These are phyloP conservation scores for Xylaria sp. DNA, from an alignment of 2,329 filamentous ascomycete genomes.

Conservation along the genomic window DNA sequence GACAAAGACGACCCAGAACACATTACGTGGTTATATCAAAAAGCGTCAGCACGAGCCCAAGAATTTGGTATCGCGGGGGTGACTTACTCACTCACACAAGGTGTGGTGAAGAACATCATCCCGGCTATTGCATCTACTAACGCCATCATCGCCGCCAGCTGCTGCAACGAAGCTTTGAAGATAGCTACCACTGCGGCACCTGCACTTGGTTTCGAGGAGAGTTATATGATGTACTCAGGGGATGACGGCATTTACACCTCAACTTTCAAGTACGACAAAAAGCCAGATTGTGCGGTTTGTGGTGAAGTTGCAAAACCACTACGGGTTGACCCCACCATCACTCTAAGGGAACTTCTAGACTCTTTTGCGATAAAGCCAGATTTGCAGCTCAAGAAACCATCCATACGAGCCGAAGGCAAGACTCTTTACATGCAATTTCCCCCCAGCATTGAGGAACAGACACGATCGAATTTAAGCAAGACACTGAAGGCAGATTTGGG, in stretches of 20 bases:
- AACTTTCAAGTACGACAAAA: constrained; percentile 94
- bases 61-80: constrained; percentile 94
- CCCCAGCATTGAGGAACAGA: constrained; percentile 83
- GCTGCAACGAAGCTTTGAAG: constrained; percentile 97
- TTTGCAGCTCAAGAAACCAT: constrained; percentile 93
- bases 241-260: constrained; percentile 97
- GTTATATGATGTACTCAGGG: constrained; percentile 99
- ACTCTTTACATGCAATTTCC: constrained; percentile 92
- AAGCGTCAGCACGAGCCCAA: constrained; percentile 80
- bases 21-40: constrained; percentile 95
- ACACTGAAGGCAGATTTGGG: constrained; percentile 76
- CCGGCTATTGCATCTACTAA: constrained; percentile 98
- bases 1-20: constrained; percentile 98
- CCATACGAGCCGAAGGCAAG: constrained; percentile 80
- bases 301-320: constrained; percentile 83
- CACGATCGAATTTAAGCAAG: constrained; percentile 81
- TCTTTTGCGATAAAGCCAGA: constrained; percentile 85
- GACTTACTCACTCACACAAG: constrained; percentile 95
- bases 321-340: constrained; percentile 74
- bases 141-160: constrained; percentile 93
- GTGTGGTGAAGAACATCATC: constrained; percentile 99
- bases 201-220: constrained; percentile 79
- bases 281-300: constrained; percentile 94
- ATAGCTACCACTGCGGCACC: constrained; percentile 87
- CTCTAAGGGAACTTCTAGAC: constrained; percentile 86